phyloP scores from a whole-genome alignment of 345 rosid species.

The Arabis alpina region DNA sequence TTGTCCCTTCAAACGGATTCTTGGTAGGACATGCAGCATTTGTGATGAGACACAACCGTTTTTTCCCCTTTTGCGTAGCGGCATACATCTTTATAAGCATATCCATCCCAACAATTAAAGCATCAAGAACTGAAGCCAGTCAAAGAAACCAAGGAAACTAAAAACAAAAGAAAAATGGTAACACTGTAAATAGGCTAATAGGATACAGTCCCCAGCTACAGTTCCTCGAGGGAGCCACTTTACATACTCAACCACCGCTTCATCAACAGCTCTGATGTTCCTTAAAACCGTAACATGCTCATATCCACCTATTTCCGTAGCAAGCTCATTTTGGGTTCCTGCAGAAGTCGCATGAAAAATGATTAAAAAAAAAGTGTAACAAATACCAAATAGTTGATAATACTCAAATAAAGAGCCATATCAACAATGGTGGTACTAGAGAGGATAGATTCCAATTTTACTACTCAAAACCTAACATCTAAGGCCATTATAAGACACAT shows the following conservation, averaged over 20 bases:
- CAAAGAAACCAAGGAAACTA: slow-evolving; percentile 45
- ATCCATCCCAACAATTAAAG: slow-evolving; percentile 92
- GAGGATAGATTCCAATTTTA: not conserved
- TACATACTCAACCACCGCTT: slow-evolving; percentile 52
- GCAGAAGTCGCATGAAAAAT: slow-evolving; percentile 33
- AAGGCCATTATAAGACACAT: not conserved
- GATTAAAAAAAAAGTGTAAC: slow-evolving; percentile 15
- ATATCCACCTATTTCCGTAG: slow-evolving; percentile 84
- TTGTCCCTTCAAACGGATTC: slow-evolving; percentile 74
- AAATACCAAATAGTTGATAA: not conserved
- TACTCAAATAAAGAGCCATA: slow-evolving; percentile 10
- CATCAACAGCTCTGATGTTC: slow-evolving; percentile 74
- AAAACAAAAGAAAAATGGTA: not conserved
- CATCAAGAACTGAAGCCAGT: slow-evolving; percentile 82
- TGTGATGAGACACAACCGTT: slow-evolving; percentile 79
- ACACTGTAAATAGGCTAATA: slow-evolving; percentile 14
- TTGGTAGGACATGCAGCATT: slow-evolving; percentile 74
- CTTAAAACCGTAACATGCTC: slow-evolving; percentile 62
- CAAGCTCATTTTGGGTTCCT: slow-evolving; percentile 83
- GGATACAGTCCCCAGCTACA: slow-evolving; percentile 89
- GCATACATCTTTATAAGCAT: slow-evolving; percentile 82
- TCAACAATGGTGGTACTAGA: not conserved
- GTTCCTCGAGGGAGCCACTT: slow-evolving; percentile 76
- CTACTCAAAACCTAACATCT: not conserved
- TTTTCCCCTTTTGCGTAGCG: slow-evolving; percentile 67